Evolutionary conservation across 2,329 filamentous ascomycete species (phyloP).

Genomic region (Aspergillus cejpii): DNA sequence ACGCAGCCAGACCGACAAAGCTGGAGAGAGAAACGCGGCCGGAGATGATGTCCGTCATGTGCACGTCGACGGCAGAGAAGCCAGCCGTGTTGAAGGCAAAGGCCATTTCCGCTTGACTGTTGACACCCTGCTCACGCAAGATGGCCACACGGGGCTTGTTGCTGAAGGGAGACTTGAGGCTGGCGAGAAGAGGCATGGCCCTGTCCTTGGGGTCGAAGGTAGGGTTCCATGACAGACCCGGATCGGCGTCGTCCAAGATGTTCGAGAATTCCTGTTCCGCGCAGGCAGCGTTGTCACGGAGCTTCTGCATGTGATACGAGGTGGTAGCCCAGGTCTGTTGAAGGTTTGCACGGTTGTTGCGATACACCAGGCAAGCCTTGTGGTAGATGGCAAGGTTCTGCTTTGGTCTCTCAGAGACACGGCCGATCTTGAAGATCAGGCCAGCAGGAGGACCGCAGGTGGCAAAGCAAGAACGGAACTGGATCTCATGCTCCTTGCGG

Average conservation of each 20-base stretch:
- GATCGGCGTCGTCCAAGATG: constrained; percentile 67
- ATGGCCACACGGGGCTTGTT: constrained; percentile 76
- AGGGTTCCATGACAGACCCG: constrained; percentile 77
- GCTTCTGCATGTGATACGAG: constrained; percentile 82
- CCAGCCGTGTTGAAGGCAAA: constrained; percentile 89
- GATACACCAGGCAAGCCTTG: constrained; percentile 61
- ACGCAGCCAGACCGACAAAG: constrained; percentile 86
- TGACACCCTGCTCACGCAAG: constrained; percentile 89
- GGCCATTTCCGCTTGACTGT: constrained; percentile 95
- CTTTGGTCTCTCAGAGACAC: constrained; percentile 59
- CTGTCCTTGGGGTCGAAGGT: constrained; percentile 73
- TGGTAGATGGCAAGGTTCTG: constrained; percentile 73
- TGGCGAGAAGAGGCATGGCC: constrained; percentile 61
- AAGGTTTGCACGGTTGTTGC: constrained; percentile 62
- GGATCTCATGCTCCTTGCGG: constrained; percentile 71
- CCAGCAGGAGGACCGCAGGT: constrained; percentile 78
- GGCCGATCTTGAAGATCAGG: constrained; percentile 76
- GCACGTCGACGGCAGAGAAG: constrained; percentile 85
- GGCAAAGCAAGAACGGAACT: constrained; percentile 84
- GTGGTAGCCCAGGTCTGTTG: constrained; percentile 86
- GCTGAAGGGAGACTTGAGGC: constrained; percentile 53
- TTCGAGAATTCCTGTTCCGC: constrained; percentile 75
- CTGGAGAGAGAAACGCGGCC: constrained; percentile 70
- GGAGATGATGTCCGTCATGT: constrained; percentile 88
- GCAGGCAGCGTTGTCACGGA: constrained; percentile 80